Evolutionary conservation across 2,329 filamentous ascomycete genomes (phyloP), one percentile per base, ranked within the genome.

Genomic region (Leptoxyphium fumago): DNA sequence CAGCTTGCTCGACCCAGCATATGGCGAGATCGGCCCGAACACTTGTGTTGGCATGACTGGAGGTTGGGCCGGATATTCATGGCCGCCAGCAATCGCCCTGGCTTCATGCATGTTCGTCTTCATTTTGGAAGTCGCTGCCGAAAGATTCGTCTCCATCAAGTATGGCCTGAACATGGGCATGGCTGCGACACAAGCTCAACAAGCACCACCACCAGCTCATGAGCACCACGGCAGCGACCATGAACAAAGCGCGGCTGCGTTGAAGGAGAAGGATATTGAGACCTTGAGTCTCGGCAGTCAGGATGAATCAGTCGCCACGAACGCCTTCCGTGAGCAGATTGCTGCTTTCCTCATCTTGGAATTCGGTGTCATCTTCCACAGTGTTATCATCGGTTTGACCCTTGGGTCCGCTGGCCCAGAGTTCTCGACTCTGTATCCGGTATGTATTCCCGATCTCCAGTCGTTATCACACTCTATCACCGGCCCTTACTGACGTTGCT

Each of bases 321-420:
- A 57, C 11, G 50, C 67, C 32, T 84, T 89, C 55, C 72, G 78
- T 17, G 78, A 83, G 2, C 87, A 94, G 62, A 76, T 95, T 58
- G 86, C 85, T 1, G 81, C 80, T 41, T 78, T 95, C 57, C 84
- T 94, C 65, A 89, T 95, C 56, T 83, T 96, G 52, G 89, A 96
- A 56, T 95, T 95, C 53, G 89, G 89, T 48, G 84, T 96, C 57
- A 38, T 38, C 17, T 38, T 38, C 34, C 34, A 38, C 34, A n/a
- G 13, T 51, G 72, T 94, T 56, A 91, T 94, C 64, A 88, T 95
- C 51, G 88, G 89, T 26, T 73, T 95, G 21, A 94, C 85, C 0
- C 76, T 80, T 18, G 76, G 74, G 6, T 75, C 79, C 1, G 65
- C 75, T 0, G 76, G 76, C n/a, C 52, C 62, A 0, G 75, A 78